Evolutionary conservation across 495 filamentous ascomycete genomes (phyloP), one percentile per base, ranked within the genome.

Genomic region (Penicillium daleae): DNA sequence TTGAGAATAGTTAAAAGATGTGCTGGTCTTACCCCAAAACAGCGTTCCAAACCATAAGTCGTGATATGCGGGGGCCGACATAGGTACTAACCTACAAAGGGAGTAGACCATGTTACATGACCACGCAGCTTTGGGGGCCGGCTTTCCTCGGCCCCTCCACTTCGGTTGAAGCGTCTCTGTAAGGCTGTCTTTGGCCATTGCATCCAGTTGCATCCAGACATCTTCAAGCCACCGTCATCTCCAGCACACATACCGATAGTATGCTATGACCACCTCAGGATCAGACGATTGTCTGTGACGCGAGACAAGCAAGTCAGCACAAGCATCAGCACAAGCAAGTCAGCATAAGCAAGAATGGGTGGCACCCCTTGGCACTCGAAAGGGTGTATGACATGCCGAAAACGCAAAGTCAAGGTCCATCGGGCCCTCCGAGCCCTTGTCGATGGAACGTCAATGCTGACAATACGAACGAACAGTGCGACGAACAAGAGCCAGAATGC

Each of bases 321-420:
- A 32, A 4, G 32, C 40, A 21, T n/a, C n/a, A n/a, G n/a, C n/a
- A n/a, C n/a, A n/a, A n/a, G n/a, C n/a, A n/a, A n/a, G n/a, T n/a
- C n/a, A n/a, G n/a, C n/a, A n/a, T n/a, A 31, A 15, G 13, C 48
- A 52, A 37, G 3, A 54, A 60, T 60, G 58, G 58, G 58, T 24
- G 58, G 58, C 6, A 53, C 33, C 33, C 58, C 58, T 19, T 60
- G 50, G 32, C 58, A 60, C 19, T 60, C 58, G 21, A 60, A 54
- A 40, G 58, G 58, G 15, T 60, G 58, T 26, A 42, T 27, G 8
- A 46, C 15, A 9, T 60, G 58, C 37, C 50, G 39, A 3, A 50
- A 42, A 26, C 48, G 58, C 21, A 60, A 53, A 44, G 58, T 60
- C 22, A 60, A 54, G 49, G 58, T 60, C 29, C 5, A 49, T 40